These are phyloP conservation scores for Wickerhamomyces sydowiorum DNA, from an alignment of 805 yeast species.

Conservation along the genomic window DNA sequence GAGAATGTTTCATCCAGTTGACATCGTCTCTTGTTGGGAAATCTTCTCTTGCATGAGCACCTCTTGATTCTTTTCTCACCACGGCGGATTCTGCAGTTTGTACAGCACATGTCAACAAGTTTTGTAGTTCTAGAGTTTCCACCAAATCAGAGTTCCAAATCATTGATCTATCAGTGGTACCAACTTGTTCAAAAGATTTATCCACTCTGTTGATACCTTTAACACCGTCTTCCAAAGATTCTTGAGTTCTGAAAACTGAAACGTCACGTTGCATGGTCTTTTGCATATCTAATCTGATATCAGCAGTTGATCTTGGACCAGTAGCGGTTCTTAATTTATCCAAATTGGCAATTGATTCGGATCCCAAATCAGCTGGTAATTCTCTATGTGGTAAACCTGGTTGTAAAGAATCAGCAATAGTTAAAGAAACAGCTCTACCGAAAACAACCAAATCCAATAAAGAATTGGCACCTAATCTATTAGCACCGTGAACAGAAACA, in stretches of 20 bases:
- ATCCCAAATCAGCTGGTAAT: slow-evolving; percentile 80
- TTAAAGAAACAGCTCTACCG: slow-evolving; percentile 97
- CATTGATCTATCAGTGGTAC: slow-evolving; percentile 94
- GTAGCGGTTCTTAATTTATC: slow-evolving; percentile 81
- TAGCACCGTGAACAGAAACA: slow-evolving; percentile 99
- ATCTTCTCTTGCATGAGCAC: slow-evolving; percentile 99
- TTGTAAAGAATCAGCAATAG: slow-evolving; percentile 75
- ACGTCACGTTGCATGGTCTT: slow-evolving; percentile 94
- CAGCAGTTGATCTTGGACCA: slow-evolving; percentile 82
- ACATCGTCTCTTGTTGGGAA: slow-evolving; percentile 93
- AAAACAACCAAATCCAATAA: slow-evolving; percentile 93
- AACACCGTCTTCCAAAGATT: slow-evolving; percentile 88
- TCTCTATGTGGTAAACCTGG: slow-evolving; percentile 88
- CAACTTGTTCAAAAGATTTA: slow-evolving; percentile 63
- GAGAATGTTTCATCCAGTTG: slow-evolving; percentile 96
- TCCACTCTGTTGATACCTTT: slow-evolving; percentile 70
- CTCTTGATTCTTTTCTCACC: slow-evolving; percentile 95
- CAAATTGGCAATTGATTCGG: slow-evolving; percentile 83
- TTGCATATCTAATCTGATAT: slow-evolving; percentile 90
- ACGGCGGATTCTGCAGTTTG: slow-evolving; percentile 95
- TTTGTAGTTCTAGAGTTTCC: slow-evolving; percentile 93
- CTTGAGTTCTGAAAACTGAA: slow-evolving; percentile 94
- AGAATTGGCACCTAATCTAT: slow-evolving; percentile 98
- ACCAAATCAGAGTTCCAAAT: slow-evolving; percentile 98
- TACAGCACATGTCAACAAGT: slow-evolving; percentile 92